These are phyloP conservation scores for Suhomyces wounanorum DNA, from an alignment of 1,139 yeast genomes.

Conservation along the genomic window DNA sequence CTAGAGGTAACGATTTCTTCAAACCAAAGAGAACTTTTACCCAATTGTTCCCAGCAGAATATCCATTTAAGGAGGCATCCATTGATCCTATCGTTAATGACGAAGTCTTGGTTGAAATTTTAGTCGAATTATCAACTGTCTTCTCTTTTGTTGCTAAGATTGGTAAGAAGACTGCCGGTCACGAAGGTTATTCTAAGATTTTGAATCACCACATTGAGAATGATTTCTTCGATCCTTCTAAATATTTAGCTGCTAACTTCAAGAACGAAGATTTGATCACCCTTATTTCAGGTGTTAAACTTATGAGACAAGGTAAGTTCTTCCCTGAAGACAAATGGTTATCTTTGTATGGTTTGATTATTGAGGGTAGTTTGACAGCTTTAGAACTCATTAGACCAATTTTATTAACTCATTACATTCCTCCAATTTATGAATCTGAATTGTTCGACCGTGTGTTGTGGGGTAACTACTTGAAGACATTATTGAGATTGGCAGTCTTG, in stretches of 20 bases:
- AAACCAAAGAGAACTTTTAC: conserved; percentile 66
- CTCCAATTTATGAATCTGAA: conserved; percentile 51
- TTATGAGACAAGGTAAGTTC: conserved; percentile 58
- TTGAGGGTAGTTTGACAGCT: conserved; percentile 59
- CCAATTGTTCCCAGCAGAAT: conserved; percentile 63
- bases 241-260: conserved; percentile 38
- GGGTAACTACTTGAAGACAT: conserved; percentile 64
- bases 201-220: conserved; percentile 28
- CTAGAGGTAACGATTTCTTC: conserved; percentile 53
- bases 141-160: conserved; percentile 59
- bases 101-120: conserved; percentile 68
- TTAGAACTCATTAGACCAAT: conserved; percentile 61
- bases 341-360: conserved; percentile 62
- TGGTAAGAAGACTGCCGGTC: conserved; percentile 49
- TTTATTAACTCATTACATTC: conserved; percentile 56
- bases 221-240: conserved; percentile 37
- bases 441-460: conserved; percentile 57
- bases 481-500: conserved; percentile 54
- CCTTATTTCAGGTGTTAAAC: conserved; percentile 55
- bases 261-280: conserved; percentile 48
- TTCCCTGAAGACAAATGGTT: conserved; percentile 73
- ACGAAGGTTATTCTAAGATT: conserved; percentile 41
- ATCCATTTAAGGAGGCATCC: conserved; percentile 66
- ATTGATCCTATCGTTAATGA: conserved; percentile 77
- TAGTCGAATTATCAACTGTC: conserved; percentile 67